Evolutionary conservation across 257 asterid species (phyloP), one percentile per base, ranked within the genome.

Genomic region (Fraxinus excelsior): DNA sequence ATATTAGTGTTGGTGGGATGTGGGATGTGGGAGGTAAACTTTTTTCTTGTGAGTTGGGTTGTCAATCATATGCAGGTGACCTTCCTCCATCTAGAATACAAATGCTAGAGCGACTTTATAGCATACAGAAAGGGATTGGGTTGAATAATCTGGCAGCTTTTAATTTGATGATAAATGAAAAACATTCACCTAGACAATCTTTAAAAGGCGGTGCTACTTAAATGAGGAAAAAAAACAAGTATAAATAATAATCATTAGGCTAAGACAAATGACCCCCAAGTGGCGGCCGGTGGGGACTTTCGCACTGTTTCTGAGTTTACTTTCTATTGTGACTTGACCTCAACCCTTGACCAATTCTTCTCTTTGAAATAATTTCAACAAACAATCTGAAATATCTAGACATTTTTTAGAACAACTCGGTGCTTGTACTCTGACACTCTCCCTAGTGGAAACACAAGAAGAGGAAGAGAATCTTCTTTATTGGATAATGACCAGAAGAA

Each of bases 61-160:
- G 67, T 60, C 67, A 60, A 60, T 60, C 31, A 60, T 60, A 23
- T n/a, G 67, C 67, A 60, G 67, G 31, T 23, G 65, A 56, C 34
- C 31, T 34, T 25, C 68, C 68, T 25, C 68, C 68, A 62, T 29
- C 68, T 21, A 62, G 34, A 62, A 62, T 10, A 34, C 12, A 25
- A 62, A 10, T 62, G 34, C 68, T 62, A 62, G 68, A 25, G 8
- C 19, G 34, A 62, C 34, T 62, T 62, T 25, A 5, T 21, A 3
- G 68, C 29, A 62, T 25, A 25, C 10, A 62, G 34, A 62, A 62
- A 56, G 26, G 32, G 31, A 25, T 62, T 23, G 34, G 68, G 68
- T 62, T 62, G 34, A 62, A 62, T 62, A 62, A 62, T 62, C 5
- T 9, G 68, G 19, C 68, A 62, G 32, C 7, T 7, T 11, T 21